Base-by-base conservation (phyloP, 176 grass and related monocot genomes). In the Raddia guianensis region DNA sequence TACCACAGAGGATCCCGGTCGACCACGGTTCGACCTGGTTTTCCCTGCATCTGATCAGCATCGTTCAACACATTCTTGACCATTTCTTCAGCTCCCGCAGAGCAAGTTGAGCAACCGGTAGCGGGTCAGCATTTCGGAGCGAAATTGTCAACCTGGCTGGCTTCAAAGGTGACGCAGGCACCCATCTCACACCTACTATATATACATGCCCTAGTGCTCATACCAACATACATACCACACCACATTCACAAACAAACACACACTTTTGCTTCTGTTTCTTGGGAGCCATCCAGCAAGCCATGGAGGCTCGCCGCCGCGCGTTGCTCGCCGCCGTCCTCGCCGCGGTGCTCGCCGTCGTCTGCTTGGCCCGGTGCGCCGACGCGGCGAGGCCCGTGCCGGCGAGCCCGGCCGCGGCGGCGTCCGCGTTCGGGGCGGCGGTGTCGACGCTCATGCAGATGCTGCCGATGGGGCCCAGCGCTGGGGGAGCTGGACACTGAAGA, bases 381-480 rank as follows among this genome's bases (percentile, higher is more conserved):
- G 87, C 87, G 1, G 70, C 18, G 12, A 47, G 87, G 71, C 82
- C 76, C 40, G 1, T 35, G 87, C 82, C 76, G 9, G 77, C 77
- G 82, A 89, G 87, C 71, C 75, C 86, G 32, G 81, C 65, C 47
- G 10, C 70, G 46, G 13, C 86, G 18, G 66, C 79, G 75, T 75
- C 77, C 52, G 64, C 68, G 56, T 46, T 70, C 21, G 69, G 51
- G 48, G 48, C 48, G 49, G 14, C 62, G 21, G 70, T 84, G 81
- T 75, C 82, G 47, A 63, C 37, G 70, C 56, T 89, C 8, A 84
- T 89, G 82, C 63, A 80, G 82, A 89, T 85, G 87, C 87, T 89
- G 12, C 87, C 87, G 0, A 49, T 20, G 75, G 86, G 86, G 1
- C 86, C 86, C 0, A 89, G 87, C 66, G 43, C 16, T 1, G 72